These are phyloP conservation scores for Phoma sp. DNA, from an alignment of 2,329 filamentous ascomycete species.

Conservation along the genomic window DNA sequence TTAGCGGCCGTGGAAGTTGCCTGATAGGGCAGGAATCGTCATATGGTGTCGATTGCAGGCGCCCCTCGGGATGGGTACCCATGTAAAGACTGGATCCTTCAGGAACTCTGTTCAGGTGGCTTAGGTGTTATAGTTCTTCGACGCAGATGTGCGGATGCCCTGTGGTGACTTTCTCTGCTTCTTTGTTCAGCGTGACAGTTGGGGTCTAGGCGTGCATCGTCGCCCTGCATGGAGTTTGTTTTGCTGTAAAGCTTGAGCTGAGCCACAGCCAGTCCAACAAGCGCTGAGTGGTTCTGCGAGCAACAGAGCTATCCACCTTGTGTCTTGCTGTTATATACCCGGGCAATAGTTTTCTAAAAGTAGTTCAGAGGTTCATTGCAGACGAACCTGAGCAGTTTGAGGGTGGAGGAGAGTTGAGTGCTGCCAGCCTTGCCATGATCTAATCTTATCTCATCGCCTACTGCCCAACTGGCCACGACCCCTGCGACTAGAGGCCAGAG, in stretches of 20 bases:
- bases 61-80: conserved; percentile 21
- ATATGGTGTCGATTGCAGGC: conserved; percentile 13
- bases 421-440: conserved; percentile 19
- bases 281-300: no score
- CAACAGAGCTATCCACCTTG: no score
- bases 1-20: conserved; percentile 14
- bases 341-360: no score
- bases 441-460: conserved; percentile 43
- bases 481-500: conserved; percentile 44
- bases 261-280: no score
- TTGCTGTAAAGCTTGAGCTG: no score
- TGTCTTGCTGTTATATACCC: no score
- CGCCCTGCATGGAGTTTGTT: no score
- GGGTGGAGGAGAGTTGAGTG: no score
- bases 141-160: not conserved
- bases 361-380: no score
- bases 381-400: no score
- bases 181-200: not conserved
- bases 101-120: not conserved
- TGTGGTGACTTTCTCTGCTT: no score
- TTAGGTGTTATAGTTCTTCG: not conserved
- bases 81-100: conserved; percentile 12
- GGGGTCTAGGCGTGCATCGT: not conserved
- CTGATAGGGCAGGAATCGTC: conserved; percentile 8
- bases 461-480: conserved; percentile 29